Percentiles rank a stretch among this genome's conserved stretches.
Conservation (phyloP, 805 yeast genomes). For the Pichia insulana region DNA sequence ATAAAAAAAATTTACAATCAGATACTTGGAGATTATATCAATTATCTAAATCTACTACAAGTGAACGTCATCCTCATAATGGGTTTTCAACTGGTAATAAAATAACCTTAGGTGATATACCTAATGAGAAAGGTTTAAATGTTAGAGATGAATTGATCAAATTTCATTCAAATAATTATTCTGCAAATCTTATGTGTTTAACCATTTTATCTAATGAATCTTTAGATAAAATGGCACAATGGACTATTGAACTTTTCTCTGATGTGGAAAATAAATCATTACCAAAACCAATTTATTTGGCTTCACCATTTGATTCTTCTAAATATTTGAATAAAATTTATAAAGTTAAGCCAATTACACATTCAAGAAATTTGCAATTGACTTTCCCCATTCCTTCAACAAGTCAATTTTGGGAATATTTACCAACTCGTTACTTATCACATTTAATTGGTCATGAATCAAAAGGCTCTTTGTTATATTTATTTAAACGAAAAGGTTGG, state of each 20-base stretch:
- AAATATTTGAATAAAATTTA: conserved; percentile 46
- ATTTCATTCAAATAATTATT: conserved; percentile 64
- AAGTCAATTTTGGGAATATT: conserved; percentile 52
- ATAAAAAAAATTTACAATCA: conserved; percentile 85
- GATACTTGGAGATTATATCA: conserved; percentile 88
- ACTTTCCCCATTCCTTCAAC: conserved; percentile 72
- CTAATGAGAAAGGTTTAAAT: conserved; percentile 51
- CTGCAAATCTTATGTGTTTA: conserved; percentile 82
- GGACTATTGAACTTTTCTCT: conserved; percentile 63
- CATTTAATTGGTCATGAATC: conserved; percentile 93
- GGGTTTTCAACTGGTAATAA: conserved; percentile 88
- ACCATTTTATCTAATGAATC: conserved; percentile 78
- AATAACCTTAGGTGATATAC: conserved; percentile 61
- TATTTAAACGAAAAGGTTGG: conserved; percentile 66
- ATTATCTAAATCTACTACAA: conserved; percentile 66
- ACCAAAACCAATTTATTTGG: conserved; percentile 36
- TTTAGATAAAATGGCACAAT: conserved; percentile 57
- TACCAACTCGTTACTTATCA: conserved; percentile 63
- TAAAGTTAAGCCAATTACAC: conserved; percentile 76
- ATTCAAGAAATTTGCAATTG: conserved; percentile 56
- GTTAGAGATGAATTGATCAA: conserved; percentile 75
- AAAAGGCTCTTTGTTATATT: conserved; percentile 69
- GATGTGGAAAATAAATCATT: conserved; percentile 46
- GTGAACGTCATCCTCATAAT: conserved; percentile 71
- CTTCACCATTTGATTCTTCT: conserved; percentile 38